Evolutionary conservation across 257 asterid genomes (phyloP).

Genomic region (Fraxinus americana): DNA sequence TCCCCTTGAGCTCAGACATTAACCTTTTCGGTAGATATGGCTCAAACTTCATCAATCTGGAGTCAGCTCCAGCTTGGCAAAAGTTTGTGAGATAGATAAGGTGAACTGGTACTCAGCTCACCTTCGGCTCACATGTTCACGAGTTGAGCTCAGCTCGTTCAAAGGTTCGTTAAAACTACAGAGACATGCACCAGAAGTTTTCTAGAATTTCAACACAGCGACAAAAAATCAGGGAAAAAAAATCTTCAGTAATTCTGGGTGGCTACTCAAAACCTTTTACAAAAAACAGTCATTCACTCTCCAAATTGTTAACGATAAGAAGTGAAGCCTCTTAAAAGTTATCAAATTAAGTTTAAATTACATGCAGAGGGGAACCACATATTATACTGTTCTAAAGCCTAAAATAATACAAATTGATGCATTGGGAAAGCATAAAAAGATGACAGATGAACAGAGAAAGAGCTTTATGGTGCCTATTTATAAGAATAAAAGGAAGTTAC

Average conservation of each 20-base stretch:
- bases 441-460: no score
- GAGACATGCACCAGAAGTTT: neutral
- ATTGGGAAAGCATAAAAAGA: neutral
- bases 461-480: neutral
- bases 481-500: neutral
- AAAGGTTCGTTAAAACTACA: neutral
- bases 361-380: neutral
- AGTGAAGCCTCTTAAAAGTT: neutral
- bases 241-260: neutral
- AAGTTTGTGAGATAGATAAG: neutral
- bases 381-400: neutral
- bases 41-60: neutral
- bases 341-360: neutral
- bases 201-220: no score
- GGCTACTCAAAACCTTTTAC: neutral
- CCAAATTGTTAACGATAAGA: neutral
- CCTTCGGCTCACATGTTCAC: neutral
- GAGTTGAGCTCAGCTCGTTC: neutral
- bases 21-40: neutral
- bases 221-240: no score
- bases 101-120: neutral
- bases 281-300: neutral
- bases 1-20: neutral
- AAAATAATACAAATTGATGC: neutral
- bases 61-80: neutral